Evolutionary conservation across 2,329 filamentous ascomycete genomes (phyloP).

Genomic region (Sporothrix euskadiensis): DNA sequence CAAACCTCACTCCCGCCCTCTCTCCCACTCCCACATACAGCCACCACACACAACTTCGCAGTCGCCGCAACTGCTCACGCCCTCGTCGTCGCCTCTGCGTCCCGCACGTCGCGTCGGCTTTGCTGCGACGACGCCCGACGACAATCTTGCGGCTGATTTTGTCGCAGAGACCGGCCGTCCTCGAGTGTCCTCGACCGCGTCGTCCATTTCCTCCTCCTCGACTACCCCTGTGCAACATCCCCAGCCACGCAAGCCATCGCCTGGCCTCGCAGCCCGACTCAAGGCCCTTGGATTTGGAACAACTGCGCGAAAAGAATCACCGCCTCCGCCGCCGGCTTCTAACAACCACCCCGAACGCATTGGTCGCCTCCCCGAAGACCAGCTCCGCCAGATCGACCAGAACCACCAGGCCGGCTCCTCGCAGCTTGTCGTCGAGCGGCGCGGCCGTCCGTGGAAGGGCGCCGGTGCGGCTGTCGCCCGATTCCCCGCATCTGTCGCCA

Average conservation of each 20-base stretch:
- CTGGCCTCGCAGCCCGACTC: constrained; percentile 64
- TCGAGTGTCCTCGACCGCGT: constrained; percentile 34
- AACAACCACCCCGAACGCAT: constrained; percentile 49
- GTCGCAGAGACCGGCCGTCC: constrained; percentile 3
- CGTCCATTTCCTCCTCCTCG: neutral
- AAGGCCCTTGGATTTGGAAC: constrained; percentile 64
- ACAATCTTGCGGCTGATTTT: neutral
- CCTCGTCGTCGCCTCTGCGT: constrained; percentile 29
- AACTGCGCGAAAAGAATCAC: constrained; percentile 42
- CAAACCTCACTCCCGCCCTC: constrained; percentile 33
- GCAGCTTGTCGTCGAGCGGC: constrained; percentile 58
- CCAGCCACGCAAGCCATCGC: constrained; percentile 59
- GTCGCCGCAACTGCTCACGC: constrained; percentile 17
- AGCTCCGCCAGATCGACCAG: constrained; percentile 68
- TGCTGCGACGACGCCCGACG: neutral
- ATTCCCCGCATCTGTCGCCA: constrained; percentile 47
- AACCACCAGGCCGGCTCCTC: constrained; percentile 60
- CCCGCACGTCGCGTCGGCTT: constrained; percentile 31
- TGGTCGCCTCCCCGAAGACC: constrained; percentile 69
- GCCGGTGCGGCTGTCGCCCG: constrained; percentile 58
- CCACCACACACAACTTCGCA: neutral
- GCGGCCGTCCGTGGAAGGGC: constrained; percentile 72
- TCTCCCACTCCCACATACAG: neutral
- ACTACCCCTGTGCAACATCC: constrained; percentile 31
- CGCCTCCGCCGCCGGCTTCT: constrained; percentile 41